Base-by-base conservation (phyloP, 495 filamentous ascomycete genomes). In the Aspergillus coremiiformis region DNA sequence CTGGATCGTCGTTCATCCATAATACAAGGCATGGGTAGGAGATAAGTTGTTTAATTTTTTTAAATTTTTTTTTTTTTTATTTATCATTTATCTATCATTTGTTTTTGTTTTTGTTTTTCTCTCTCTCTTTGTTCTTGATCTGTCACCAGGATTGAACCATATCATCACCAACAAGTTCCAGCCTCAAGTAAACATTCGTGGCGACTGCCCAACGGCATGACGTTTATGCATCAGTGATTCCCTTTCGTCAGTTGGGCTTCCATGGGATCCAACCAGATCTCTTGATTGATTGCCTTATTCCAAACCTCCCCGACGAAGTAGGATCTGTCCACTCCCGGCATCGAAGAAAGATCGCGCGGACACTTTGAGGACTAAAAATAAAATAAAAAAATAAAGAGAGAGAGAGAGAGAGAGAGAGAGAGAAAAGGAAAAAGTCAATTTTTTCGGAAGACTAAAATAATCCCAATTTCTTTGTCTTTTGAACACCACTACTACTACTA, bases 181-280 rank as follows among this genome's bases (percentile, higher is more conserved):
- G 4, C 32, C 11, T 14, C n/a, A 5, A 12, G 32, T 35, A 21
- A 17, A 12, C 6, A 20, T 4, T 41, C 21, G 37, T 41, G 37
- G 37, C 50, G 39, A 45, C 22, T 59, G 53, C 56, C 57, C 60
- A 56, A 52, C 60, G 56, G 56, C 51, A 63, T 63, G 60, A 63
- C 59, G 59, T 62, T 55, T 58, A 53, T 43, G 55, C 53, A n/a
- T n/a, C n/a, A n/a, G n/a, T 58, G 42, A 14, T 41, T 21, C 53
- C 50, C 50, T 52, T 42, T 35, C 59, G 50, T 44, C 39, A 26
- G 45, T 52, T 57, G 17, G 55, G 47, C 52, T 41, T 56, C 47
- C 47, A 51, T 57, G 59, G 45, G 39, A 56, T 58, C 54, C 59
- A 62, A 53, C 47, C 55, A 51, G 52, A 53, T 51, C 52, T 47